Evolutionary conservation across 2,329 filamentous ascomycete species (phyloP), one percentile per base, ranked within the genome.

Genomic region (Davidsoniella neocaledoniae): DNA sequence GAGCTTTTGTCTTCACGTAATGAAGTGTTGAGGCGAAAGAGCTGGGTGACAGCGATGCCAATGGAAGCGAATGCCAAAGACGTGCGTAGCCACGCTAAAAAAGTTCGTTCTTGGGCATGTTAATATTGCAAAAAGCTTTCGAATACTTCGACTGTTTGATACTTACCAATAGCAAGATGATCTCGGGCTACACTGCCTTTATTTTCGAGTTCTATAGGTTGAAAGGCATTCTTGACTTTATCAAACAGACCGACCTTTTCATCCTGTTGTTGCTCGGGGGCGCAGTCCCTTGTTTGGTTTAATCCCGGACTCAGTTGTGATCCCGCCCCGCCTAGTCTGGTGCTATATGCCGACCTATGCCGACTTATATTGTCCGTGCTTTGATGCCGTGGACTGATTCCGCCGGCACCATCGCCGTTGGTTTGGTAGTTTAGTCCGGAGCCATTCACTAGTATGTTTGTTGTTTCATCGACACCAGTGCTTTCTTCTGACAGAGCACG

Each of bases 181-280:
- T 91, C 85, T 58, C 85, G 70, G 9, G 85, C 85, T 38, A 90
- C 84, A 60, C 81, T 86, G 38, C 85, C 85, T 64, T 86, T 90
- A 60, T 91, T 91, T 63, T 91, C 85, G 53, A 91, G 64, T 67
- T 90, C 84, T 47, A 91, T 72, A 4, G 74, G 76, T 57, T 68
- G 70, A 48, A 80, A 71, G 25, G 39, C 9, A 14, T 25, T 21
- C 43, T 37, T 39, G 10, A 52, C 37, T 39, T 25, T 41, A 14
- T 46, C 42, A 17, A 49, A 36, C 8, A 52, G 16, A 9, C 50
- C 42, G 9, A 26, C 10, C 19, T 52, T 49, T 23, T 46, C 38
- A 12, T 23, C 40, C 36, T 38, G 29, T 14, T 12, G 6, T 25
- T 29, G 14, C 9, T 48, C 50, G 9, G 33, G 14, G 6, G 46